Percentiles rank a stretch among this genome's conserved stretches.
These are phyloP conservation scores for Stipa capillata DNA, from an alignment of 176 grass and related monocot species.

Conservation along the genomic window DNA sequence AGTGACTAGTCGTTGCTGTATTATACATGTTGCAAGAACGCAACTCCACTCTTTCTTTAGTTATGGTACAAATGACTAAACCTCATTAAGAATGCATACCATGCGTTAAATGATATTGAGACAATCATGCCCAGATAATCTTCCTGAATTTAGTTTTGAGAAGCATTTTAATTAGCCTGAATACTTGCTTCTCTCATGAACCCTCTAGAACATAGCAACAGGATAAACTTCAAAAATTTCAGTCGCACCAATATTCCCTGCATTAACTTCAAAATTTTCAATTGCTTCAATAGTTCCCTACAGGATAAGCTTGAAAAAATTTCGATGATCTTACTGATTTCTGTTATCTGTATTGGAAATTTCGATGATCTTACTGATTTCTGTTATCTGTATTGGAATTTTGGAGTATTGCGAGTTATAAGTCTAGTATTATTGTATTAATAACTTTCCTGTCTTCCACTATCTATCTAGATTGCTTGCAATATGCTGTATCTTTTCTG, in stretches of 20 bases:
- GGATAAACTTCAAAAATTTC: neutral
- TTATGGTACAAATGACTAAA: neutral
- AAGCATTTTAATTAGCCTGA: neutral
- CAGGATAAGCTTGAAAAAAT: neutral
- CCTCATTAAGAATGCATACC: neutral
- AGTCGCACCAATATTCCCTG: too few species aligned
- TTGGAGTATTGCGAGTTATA: neutral
- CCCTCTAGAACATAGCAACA: neutral
- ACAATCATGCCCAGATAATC: neutral
- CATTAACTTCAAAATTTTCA: neutral
- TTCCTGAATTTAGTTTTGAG: neutral
- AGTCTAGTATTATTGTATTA: neutral
- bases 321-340: neutral
- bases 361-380: neutral
- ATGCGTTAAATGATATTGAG: neutral
- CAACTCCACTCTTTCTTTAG: neutral
- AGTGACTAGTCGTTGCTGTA: neutral
- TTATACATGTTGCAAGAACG: neutral
- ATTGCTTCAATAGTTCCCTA: neutral
- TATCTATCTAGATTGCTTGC: neutral
- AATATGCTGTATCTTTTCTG: constrained; percentile 2
- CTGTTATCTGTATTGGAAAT: constrained; percentile 1
- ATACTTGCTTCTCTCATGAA: neutral
- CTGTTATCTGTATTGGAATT: constrained; percentile 5
- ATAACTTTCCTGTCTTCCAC: neutral